These are phyloP conservation scores for Dendrostoma leiphaemia DNA, from an alignment of 2,329 filamentous ascomycete species.

Conservation along the genomic window DNA sequence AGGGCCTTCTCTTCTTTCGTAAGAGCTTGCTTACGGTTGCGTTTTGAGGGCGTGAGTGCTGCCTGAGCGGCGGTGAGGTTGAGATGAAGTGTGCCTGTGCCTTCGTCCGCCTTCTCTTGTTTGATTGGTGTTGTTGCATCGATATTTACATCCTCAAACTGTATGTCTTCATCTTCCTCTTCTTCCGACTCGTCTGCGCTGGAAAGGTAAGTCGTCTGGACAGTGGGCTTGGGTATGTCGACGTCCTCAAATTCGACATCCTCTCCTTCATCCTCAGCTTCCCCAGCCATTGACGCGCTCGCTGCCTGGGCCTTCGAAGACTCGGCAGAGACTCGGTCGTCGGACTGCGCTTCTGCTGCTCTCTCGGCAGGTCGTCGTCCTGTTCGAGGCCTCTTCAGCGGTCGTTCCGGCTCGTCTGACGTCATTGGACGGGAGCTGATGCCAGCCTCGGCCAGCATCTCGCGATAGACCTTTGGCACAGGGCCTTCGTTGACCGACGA, in stretches of 20 bases:
- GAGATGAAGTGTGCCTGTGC: constrained; percentile 41
- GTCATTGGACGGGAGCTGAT: constrained; percentile 28
- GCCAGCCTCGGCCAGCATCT: constrained; percentile 51
- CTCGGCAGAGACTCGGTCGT: neutral
- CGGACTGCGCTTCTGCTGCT: neutral
- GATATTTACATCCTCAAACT: constrained; percentile 51
- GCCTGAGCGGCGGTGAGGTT: constrained; percentile 49
- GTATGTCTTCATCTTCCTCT: constrained; percentile 40
- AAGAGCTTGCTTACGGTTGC: constrained; percentile 47
- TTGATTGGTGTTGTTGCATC: constrained; percentile 24
- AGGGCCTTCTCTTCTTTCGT: constrained; percentile 51
- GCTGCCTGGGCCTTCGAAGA: neutral
- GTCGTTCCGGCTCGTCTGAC: constrained; percentile 33
- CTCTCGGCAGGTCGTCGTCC: constrained; percentile 26
- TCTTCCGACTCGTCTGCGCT: constrained; percentile 44
- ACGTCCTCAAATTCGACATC: constrained; percentile 51
- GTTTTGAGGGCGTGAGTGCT: constrained; percentile 29
- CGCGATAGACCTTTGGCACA: constrained; percentile 41
- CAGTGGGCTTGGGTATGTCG: constrained; percentile 41
- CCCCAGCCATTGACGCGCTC: neutral
- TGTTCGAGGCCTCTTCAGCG: constrained; percentile 39
- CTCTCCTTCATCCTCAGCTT: constrained; percentile 34
- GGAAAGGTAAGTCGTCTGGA: constrained; percentile 52
- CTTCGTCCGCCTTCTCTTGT: constrained; percentile 21
- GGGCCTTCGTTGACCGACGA: constrained; percentile 23